Percentiles rank a stretch among this genome's conserved stretches.
phyloP scores from a whole-genome alignment of 352 stramenopile genomes.

The Phytophthora boehmeriae region DNA sequence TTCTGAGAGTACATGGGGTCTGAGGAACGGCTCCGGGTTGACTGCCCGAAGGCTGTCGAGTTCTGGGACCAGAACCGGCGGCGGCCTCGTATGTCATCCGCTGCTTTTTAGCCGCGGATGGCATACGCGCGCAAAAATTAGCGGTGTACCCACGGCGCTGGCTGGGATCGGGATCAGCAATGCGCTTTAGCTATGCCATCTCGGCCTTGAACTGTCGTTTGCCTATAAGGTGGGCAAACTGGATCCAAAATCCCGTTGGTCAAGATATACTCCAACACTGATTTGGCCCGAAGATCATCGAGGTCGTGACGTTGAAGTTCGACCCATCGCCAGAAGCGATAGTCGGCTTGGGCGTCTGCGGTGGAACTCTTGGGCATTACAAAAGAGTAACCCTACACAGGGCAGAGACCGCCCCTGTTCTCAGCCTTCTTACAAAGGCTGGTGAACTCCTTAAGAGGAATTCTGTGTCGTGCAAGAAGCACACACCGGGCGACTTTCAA shows the following conservation, averaged over 20 bases:
- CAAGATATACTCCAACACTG: neutral
- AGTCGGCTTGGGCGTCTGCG: too few relatives aligned
- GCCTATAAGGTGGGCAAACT: neutral
- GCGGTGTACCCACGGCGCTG: neutral
- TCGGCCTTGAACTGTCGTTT: neutral
- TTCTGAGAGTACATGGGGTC: conserved; percentile 1
- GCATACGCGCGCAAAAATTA: neutral
- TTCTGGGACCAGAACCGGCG: conserved; percentile 3
- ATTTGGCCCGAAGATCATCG: neutral
- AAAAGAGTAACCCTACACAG: too few relatives aligned
- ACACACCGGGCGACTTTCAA: neutral
- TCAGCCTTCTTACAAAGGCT: neutral
- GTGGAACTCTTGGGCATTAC: neutral
- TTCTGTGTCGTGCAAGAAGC: neutral
- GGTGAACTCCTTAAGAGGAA: conserved; percentile 1
- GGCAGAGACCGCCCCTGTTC: neutral
- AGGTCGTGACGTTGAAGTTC: too few relatives aligned
- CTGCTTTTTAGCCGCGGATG: neutral
- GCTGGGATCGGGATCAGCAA: too few relatives aligned
- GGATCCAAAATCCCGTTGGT: neutral
- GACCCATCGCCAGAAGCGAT: neutral
- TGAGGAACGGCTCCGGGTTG: neutral
- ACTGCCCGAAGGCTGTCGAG: conserved; percentile 6
- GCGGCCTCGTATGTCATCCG: neutral
- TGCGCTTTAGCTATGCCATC: neutral